phyloP scores from a whole-genome alignment of 2,329 filamentous ascomycete species.

The Alternaria angustiovoidea region DNA sequence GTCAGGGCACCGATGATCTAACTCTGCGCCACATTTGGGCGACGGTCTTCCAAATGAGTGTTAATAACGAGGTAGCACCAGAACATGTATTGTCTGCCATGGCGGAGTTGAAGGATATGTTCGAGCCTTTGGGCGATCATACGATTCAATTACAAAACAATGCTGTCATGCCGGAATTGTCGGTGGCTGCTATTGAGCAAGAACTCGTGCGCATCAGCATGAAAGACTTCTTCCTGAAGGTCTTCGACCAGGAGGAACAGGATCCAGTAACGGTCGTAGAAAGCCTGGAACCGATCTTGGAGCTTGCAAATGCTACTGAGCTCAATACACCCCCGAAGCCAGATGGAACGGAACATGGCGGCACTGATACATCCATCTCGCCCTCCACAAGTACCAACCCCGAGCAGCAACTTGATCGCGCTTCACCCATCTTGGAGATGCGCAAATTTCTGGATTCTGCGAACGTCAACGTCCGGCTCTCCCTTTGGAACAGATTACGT shows the following conservation, averaged over 20 bases:
- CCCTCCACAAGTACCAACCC: constrained; percentile 17
- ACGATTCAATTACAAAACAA: constrained; percentile 79
- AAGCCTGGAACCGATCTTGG: constrained; percentile 88
- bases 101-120: constrained; percentile 66
- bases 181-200: constrained; percentile 80
- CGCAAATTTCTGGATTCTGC: constrained; percentile 84
- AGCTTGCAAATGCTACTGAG: constrained; percentile 58
- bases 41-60: constrained; percentile 67
- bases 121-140: constrained; percentile 59
- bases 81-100: constrained; percentile 69
- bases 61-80: constrained; percentile 63
- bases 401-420: constrained; percentile 15
- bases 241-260: constrained; percentile 83
- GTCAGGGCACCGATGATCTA: constrained; percentile 52
- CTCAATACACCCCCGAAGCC: constrained; percentile 5
- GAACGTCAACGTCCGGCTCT: constrained; percentile 81
- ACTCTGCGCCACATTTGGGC: constrained; percentile 72
- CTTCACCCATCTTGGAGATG: constrained; percentile 70
- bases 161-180: constrained; percentile 85
- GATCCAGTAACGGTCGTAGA: constrained; percentile 89
- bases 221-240: constrained; percentile 91
- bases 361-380: constrained; percentile 18
- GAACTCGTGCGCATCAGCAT: constrained; percentile 93
- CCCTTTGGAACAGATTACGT: constrained; percentile 89
- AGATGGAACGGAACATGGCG: constrained; percentile 15